These are phyloP conservation scores for Pseudisothecium myosuroides DNA, from an alignment of 225 moss, liverwort and hornwort genomes.

Conservation along the genomic window DNA sequence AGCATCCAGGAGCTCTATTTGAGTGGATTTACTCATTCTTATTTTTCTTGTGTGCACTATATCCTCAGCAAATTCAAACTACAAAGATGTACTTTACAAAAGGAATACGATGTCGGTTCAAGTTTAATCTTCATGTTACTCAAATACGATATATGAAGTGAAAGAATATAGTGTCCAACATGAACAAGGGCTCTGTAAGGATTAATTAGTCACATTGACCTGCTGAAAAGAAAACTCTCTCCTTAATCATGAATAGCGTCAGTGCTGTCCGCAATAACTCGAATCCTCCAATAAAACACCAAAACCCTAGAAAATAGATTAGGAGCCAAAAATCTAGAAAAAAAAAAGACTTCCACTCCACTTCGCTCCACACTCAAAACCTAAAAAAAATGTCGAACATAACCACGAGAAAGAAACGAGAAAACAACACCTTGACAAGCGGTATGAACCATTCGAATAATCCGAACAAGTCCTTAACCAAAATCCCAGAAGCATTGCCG, in stretches of 20 bases:
- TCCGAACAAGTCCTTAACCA: too few species aligned
- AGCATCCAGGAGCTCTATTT: not conserved
- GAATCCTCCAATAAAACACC: not conserved
- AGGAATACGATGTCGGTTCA: not conserved
- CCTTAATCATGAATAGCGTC: not conserved
- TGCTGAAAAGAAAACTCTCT: not conserved
- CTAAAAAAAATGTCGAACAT: not conserved
- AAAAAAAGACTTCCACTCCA: not conserved
- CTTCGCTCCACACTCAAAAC: not conserved
- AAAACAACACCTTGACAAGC: conserved; percentile 59
- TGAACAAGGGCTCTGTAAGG: not conserved
- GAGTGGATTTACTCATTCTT: not conserved
- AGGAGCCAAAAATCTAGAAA: not conserved
- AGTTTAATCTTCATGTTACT: not conserved
- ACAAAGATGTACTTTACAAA: not conserved
- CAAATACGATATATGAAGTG: not conserved
- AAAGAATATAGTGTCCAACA: not conserved
- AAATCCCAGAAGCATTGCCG: too few species aligned
- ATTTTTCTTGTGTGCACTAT: not conserved
- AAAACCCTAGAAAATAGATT: conserved; percentile 20
- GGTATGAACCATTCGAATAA: conserved; percentile 93
- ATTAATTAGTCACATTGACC: not conserved
- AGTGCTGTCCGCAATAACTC: not conserved
- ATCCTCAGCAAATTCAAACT: not conserved
- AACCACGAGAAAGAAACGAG: not conserved